These are phyloP conservation scores for Candida yuanshanica DNA, from an alignment of 805 yeast genomes.

Conservation along the genomic window DNA sequence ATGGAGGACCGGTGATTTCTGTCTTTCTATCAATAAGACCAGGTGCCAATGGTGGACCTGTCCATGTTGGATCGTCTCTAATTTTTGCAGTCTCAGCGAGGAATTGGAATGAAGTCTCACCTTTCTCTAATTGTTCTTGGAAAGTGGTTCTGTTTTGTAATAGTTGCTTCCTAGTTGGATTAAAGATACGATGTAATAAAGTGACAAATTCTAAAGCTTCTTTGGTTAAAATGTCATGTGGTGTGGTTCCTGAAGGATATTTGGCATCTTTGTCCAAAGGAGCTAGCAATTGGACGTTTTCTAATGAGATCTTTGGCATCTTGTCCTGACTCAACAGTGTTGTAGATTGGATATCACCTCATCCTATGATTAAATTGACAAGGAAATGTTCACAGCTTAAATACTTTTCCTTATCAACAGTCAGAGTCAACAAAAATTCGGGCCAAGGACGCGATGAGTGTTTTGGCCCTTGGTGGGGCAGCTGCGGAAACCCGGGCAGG, in stretches of 20 bases:
- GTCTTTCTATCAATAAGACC: constrained; percentile 70
- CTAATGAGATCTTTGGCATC: constrained; percentile 22
- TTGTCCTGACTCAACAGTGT: not conserved
- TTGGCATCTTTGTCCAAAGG: constrained; percentile 26
- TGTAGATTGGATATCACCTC: not conserved
- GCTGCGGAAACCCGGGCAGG: not conserved
- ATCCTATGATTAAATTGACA: too few species aligned
- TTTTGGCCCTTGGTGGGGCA: constrained; percentile 2
- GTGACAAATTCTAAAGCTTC: constrained; percentile 60
- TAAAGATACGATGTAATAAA: constrained; percentile 67
- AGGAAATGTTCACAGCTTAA: not conserved
- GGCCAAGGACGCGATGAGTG: not conserved
- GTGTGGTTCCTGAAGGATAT: constrained; percentile 35
- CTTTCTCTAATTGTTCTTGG: constrained; percentile 52
- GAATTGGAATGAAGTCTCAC: constrained; percentile 41
- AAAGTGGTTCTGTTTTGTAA: constrained; percentile 54
- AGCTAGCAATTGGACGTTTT: constrained; percentile 31
- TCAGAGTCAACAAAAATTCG: not conserved
- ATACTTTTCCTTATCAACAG: not conserved
- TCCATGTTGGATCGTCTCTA: constrained; percentile 71
- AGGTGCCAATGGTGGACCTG: constrained; percentile 66
- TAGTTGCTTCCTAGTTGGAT: constrained; percentile 49
- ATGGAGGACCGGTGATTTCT: constrained; percentile 82
- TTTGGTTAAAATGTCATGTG: constrained; percentile 32
- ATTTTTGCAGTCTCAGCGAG: constrained; percentile 60